Base-by-base conservation (phyloP, 2,329 filamentous ascomycete genomes). In the Diaporthe velutina region DNA sequence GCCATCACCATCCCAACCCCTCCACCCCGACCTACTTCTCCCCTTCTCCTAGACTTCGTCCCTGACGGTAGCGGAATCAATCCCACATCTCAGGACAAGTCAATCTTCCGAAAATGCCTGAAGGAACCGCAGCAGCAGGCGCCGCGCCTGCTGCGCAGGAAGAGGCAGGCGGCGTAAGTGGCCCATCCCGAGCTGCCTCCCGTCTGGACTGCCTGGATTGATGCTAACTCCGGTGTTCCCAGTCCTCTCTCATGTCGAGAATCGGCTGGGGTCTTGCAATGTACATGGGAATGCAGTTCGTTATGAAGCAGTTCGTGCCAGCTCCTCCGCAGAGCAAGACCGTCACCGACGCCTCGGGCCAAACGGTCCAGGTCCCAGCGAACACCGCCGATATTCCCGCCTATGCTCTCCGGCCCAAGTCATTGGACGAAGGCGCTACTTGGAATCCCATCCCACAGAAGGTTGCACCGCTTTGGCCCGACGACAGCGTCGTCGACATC, bases 401-500 rank as follows among this genome's bases (percentile, higher is more conserved):
- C 25, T 95, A 92, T 81, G 86, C 88, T 71, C 86, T 92, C 76
- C 90, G 93, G 70, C 92, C 93, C n/a, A 83, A 87, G 75, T 82
- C 83, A 75, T 85, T 92, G 80, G 83, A 92, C 84, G 87, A 91
- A 75, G 91, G 90, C 78, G 92, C 92, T 30, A 84, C 88, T 68
- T 93, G 92, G 82, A 93, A 89, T 79, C 83, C 84, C 1, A 84
- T 95, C 25, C 95, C 95, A 1, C 89, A 92, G 78, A 89, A 88
- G 73, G 88, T 98, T 76, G 94, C 94, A 50, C 96, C 97, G 30
- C 95, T 98, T 80, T 99, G 97, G 97, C 92, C 94, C 3, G 86
- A 90, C 64, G 91, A 97, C 81, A 94, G 91, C 79, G 86, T 90
- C 75, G 84, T 99, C 78, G 97, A 99, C 83, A 91, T 99, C 79